phyloP scores from a whole-genome alignment of 352 stramenopile genomes.

The Phytophthora constricta region DNA sequence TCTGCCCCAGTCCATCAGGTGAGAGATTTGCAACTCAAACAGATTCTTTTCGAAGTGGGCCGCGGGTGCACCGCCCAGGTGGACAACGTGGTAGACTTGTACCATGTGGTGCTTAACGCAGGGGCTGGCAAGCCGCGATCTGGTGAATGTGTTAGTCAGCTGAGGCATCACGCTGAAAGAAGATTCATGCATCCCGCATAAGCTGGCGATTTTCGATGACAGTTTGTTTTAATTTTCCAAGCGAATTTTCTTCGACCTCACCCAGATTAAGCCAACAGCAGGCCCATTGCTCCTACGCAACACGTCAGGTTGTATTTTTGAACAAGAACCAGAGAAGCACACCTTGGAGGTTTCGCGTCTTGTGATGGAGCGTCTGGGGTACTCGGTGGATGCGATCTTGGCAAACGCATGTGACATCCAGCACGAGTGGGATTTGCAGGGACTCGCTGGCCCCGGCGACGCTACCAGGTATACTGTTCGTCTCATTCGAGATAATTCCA shows the following conservation, averaged over 20 bases:
- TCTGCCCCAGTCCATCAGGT: neutral
- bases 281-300: neutral
- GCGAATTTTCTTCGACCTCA: neutral
- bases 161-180: neutral
- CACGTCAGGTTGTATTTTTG: neutral
- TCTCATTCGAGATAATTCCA: no score
- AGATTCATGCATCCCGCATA: neutral
- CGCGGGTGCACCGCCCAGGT: neutral
- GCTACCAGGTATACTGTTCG: no score
- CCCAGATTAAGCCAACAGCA: neutral
- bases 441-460: neutral
- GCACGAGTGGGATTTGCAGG: neutral
- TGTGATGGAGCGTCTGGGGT: neutral
- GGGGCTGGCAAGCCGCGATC: conserved; percentile 1
- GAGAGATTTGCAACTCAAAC: neutral
- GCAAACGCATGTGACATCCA: neutral
- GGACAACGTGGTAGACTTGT: neutral
- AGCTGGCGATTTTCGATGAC: neutral
- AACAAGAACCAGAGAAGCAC: neutral
- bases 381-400: neutral
- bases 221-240: neutral
- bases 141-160: neutral
- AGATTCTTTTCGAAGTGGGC: neutral
- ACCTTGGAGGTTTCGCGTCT: neutral
- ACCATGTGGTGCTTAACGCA: conserved; percentile 1